phyloP scores from a whole-genome alignment of 2,329 filamentous ascomycete genomes.

The Bisporella sp. region DNA sequence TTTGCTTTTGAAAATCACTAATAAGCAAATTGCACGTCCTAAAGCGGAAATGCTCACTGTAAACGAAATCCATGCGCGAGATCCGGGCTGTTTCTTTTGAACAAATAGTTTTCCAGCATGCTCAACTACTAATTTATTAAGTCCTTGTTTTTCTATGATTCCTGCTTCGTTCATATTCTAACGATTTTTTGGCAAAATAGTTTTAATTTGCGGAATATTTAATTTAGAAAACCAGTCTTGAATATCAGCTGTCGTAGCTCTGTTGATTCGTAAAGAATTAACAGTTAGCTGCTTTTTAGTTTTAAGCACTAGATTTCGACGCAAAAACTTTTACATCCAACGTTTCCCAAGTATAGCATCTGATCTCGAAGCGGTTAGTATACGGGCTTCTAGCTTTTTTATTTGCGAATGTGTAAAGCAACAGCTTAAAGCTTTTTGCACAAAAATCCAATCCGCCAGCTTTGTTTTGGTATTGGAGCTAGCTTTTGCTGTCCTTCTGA shows the following conservation, averaged over 20 bases:
- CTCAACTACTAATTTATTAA: not conserved
- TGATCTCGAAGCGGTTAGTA: no score
- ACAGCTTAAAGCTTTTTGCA: no score
- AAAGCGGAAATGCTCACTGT: not conserved
- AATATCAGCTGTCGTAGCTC: constrained; percentile 1
- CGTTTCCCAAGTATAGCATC: no score
- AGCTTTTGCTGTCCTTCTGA: no score
- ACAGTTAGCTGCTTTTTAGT: constrained; percentile 1
- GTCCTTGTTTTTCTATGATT: not conserved
- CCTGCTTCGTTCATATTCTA: constrained; percentile 6
- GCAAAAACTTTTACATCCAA: not conserved
- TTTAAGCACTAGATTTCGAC: not conserved
- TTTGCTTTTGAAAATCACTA: constrained; percentile 9
- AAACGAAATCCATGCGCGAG: constrained; percentile 2
- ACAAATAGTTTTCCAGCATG: not conserved
- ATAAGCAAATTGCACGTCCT: not conserved
- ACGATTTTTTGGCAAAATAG: constrained; percentile 1
- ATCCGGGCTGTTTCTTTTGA: constrained; percentile 3
- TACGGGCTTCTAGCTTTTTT: no score
- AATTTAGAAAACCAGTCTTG: constrained; percentile 1
- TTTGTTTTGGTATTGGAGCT: no score
- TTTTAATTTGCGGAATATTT: not conserved
- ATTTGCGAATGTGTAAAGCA: no score
- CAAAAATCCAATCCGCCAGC: no score
- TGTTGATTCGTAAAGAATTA: constrained; percentile 2